Evolutionary conservation across 352 stramenopile species (phyloP).

Genomic region (Pythium folliculosum): DNA sequence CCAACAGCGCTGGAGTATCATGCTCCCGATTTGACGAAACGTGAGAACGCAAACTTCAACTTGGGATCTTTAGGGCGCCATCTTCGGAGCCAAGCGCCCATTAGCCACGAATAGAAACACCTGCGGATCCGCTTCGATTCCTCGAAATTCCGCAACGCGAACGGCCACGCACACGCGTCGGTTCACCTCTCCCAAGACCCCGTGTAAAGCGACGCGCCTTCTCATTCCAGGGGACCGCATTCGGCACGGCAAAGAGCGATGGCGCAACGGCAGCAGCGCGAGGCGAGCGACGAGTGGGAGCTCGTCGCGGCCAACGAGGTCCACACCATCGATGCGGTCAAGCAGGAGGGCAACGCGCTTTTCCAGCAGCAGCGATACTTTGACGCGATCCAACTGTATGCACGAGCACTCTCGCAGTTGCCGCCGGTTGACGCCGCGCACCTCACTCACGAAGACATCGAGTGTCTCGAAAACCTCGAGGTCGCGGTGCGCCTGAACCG

Average conservation of each 20-base stretch:
- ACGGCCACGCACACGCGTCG: not conserved
- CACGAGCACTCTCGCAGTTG: slow-evolving; percentile 24
- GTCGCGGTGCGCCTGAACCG: slow-evolving; percentile 66
- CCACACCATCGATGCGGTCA: slow-evolving; percentile 39
- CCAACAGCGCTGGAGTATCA: too few relatives aligned
- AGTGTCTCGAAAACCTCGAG: slow-evolving; percentile 35
- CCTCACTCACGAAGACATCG: slow-evolving; percentile 14
- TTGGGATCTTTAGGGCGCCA: too few relatives aligned
- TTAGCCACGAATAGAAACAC: too few relatives aligned
- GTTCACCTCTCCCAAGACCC: not conserved
- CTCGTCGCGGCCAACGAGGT: slow-evolving; percentile 32
- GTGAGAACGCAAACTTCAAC: too few relatives aligned
- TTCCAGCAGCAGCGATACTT: slow-evolving; percentile 50
- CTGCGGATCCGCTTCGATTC: not conserved
- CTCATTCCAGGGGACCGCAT: not conserved
- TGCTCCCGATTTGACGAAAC: too few relatives aligned
- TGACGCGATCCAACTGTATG: slow-evolving; percentile 57
- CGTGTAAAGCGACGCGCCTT: not conserved
- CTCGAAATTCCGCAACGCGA: not conserved
- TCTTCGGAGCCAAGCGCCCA: too few relatives aligned
- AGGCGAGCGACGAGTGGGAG: slow-evolving; percentile 30
- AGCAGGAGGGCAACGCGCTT: slow-evolving; percentile 57
- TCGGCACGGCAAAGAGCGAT: not conserved
- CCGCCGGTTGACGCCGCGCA: not conserved
- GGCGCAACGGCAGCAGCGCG: slow-evolving; percentile 11